Conservation (phyloP, 2,329 filamentous ascomycete genomes). For the Penicillium verrucosum region DNA sequence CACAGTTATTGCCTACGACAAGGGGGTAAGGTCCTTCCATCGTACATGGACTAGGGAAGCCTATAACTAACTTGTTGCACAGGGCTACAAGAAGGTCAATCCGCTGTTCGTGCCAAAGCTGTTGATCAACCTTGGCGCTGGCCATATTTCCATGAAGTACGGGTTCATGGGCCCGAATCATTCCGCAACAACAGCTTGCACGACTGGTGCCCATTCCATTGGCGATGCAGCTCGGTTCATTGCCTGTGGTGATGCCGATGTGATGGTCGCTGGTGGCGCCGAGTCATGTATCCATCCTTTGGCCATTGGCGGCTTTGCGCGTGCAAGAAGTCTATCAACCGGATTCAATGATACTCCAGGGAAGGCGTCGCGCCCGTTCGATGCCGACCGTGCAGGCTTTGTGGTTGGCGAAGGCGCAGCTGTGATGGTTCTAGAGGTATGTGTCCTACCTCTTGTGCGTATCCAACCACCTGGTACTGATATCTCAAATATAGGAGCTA, state of each 20-base stretch:
- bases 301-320: constrained; percentile 85
- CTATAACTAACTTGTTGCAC: constrained; percentile 10
- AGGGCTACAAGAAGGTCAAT: constrained; percentile 92
- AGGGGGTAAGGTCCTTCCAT: constrained; percentile 55
- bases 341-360: constrained; percentile 70
- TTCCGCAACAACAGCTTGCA: constrained; percentile 89
- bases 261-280: constrained; percentile 94
- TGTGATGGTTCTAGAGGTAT: constrained; percentile 75
- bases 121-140: constrained; percentile 90
- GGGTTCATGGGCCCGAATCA: constrained; percentile 90
- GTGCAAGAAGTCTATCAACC: constrained; percentile 80
- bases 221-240: constrained; percentile 94
- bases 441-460: neutral
- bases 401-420: constrained; percentile 92
- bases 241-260: constrained; percentile 81
- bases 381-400: constrained; percentile 74
- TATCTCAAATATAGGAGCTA: constrained; percentile 56
- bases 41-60: neutral
- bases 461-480: neutral
- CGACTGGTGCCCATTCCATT: constrained; percentile 90
- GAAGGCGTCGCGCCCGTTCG: constrained; percentile 80
- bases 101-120: constrained; percentile 91
- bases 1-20: constrained; percentile 72
- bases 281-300: constrained; percentile 96
- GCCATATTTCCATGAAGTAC: constrained; percentile 90